These are phyloP conservation scores for Geotrichum reessii DNA, from an alignment of 1,139 yeast species.

Conservation along the genomic window DNA sequence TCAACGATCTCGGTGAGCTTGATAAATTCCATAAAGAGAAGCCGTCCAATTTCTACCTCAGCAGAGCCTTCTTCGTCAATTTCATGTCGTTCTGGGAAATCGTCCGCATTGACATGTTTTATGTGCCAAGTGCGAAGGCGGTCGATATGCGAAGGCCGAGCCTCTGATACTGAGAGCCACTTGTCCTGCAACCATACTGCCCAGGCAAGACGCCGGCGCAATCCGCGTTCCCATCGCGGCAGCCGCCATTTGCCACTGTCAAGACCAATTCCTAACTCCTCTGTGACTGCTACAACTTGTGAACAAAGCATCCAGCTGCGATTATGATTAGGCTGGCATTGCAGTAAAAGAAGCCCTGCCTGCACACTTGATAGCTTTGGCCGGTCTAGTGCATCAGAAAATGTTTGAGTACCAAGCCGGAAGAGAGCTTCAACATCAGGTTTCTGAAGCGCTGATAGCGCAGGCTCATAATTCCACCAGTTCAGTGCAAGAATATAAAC, in stretches of 20 bases:
- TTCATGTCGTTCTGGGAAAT: slow-evolving; percentile 36
- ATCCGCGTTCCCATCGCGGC: slow-evolving; percentile 88
- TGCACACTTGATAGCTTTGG: slow-evolving; percentile 45
- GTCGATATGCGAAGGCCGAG: slow-evolving; percentile 66
- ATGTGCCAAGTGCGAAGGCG: slow-evolving; percentile 25
- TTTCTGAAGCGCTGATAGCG: slow-evolving; percentile 27
- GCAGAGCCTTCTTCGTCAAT: slow-evolving; percentile 45
- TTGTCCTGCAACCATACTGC: slow-evolving; percentile 86
- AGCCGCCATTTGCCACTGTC: slow-evolving; percentile 84
- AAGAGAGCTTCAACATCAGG: slow-evolving; percentile 39
- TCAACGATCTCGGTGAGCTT: slow-evolving; percentile 63
- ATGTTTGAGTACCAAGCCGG: slow-evolving; percentile 36
- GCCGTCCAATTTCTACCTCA: slow-evolving; percentile 68
- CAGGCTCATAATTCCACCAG: slow-evolving; percentile 41
- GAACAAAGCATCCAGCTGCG: slow-evolving; percentile 83
- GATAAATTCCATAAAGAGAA: slow-evolving; percentile 63
- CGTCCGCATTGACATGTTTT: slow-evolving; percentile 31
- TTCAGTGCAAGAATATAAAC: slow-evolving; percentile 42
- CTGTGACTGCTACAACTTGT: slow-evolving; percentile 79
- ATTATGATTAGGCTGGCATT: slow-evolving; percentile 42
- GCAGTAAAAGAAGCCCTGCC: slow-evolving; percentile 41
- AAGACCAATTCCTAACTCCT: slow-evolving; percentile 77
- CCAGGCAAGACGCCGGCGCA: slow-evolving; percentile 83
- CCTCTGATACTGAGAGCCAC: slow-evolving; percentile 74
- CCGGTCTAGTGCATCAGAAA: slow-evolving; percentile 38